Base-by-base conservation (phyloP, 805 yeast genomes). In the Saturnispora silvae region DNA sequence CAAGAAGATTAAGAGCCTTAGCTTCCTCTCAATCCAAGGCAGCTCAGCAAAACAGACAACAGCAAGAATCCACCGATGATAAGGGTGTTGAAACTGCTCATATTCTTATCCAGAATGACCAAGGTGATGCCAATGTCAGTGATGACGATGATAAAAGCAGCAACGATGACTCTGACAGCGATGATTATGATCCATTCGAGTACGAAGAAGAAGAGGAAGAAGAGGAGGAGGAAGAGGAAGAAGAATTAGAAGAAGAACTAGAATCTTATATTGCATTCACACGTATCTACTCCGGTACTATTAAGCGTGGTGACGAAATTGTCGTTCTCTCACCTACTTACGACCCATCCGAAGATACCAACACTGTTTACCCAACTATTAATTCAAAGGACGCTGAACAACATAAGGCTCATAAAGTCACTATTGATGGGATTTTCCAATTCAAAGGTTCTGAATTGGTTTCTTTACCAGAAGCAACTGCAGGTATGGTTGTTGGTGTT, bases 401-500 rank as follows among this genome's bases (percentile, higher is more conserved):
- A 46, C 70, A 78, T 42, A 61, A 68, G 20, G 40, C 40, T 9
- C 62, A 72, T 20, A 69, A 67, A 5, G 72, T 81, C 1, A 73
- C 67, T 11, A 68, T 92, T 26, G 70, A 81, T 5, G 81, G 78
- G 30, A 60, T 92, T 28, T 87, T 74, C 50, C 60, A 92, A 38
- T 65, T 92, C 38, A 92, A 92, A 97, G 99, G 98, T 15, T 67
- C 89, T 45, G 96, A 92, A 42, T 61, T 89, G 25, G 75, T 86
- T 2, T 68, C 87, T 3, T 64, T 92, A 44, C 70, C 78, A 30
- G 68, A 68, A 14, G 95, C 89, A 4, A 95, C 95, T 2, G 89
- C 96, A 1, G 99, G 99, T 23, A 85, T 82, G 47, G 85, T 92
- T 43, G 94, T 84, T 5, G 99, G 96, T 35, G 79, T 92, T 34